Evolutionary conservation across 2,329 filamentous ascomycete genomes (phyloP), one percentile per base, ranked within the genome.

Genomic region (Colletotrichum plurivorum): DNA sequence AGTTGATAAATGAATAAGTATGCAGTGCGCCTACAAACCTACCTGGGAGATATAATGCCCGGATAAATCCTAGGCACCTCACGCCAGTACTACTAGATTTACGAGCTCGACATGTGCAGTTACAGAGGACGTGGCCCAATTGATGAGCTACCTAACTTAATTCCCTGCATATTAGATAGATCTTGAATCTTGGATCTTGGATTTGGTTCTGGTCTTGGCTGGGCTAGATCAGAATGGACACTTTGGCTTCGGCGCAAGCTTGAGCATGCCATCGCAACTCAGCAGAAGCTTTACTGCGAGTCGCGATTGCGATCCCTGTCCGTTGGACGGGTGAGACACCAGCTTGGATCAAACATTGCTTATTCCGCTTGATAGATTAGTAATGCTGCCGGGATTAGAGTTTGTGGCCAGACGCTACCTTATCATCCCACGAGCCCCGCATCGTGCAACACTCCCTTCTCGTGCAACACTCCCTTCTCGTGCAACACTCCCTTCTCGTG

Each of bases 231-330:
- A 12, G 9, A 3, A 36, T 36, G 31, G 8, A 9, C 8, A 9
- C 31, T 36, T 36, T 9, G 31, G 27, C 27, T 31, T 31, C 2
- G 27, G 53, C 13, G 12, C 9, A 12, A 48, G 39, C 65, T 39
- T n/a, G 10, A 61, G 48, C 36, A 20, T 61, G 48, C 27, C 48
- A 59, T 39, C 45, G 31, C 45, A 59, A 39, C 45, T 59, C 18
- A 43, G 43, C 25, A 59, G 27, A 51, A 51, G 45, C 56, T 59
- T 10, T 13, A 15, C 31, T 20, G 56, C 31, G 8, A 39, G 15
- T 18, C 48, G 31, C 18, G 13, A 36, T 10, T 10, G 45, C 56
- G 8, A 5, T 25, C 31, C n/a, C n/a, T n/a, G 45, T 15, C 16
- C 27, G 13, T 15, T 46, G n/a, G 16, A 36, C 22, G 9, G 15